Evolutionary conservation across 1,139 yeast species (phyloP), one percentile per base, ranked within the genome.

Genomic region (Debaryomycetaceae sp.): DNA sequence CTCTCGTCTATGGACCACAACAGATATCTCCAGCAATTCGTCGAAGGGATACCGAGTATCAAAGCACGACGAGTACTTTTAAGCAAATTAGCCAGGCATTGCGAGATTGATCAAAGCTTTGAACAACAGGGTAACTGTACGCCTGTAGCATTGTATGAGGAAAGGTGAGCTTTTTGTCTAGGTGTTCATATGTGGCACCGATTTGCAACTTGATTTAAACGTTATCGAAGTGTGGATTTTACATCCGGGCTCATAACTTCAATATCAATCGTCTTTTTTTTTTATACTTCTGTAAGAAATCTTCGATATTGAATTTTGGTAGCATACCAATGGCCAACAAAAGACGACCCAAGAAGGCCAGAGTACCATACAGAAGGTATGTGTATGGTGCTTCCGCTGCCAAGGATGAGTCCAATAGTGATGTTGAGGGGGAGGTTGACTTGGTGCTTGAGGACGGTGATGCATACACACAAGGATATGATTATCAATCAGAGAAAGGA

Each of bases 301-400:
- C 17, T 33, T 35, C 14, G 13, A 23, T 42, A 34, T 39, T 39
- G 34, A 22, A 17, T 14, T 7, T 17, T 11, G 36, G 40, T 30
- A 11, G 20, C 39, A 42, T 45, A 72, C 71, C 60, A 49, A 89
- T 89, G 81, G 96, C 90, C 40, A 89, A 89, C 65, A 89, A 89
- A 66, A 68, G 91, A 59, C 76, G 97, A 63, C 90, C 96, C 13
- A 86, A 86, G 72, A 85, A 89, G 73, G 72, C 77, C 45, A 82
- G 85, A 62, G 82, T 85, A 56, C 87, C 93, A 38, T 89, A 87
- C 65, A 76, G 83, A 67, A 78, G 85, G 66, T 86, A 85, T 63
- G 87, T 85, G 13, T 89, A 87, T 52, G 83, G 85, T 36, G 61
- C 55, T 24, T 59, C 57, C 48, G 58, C 70, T 56, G 59, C 66